Evolutionary conservation across 2,329 filamentous ascomycete genomes (phyloP), one percentile per base, ranked within the genome.

Genomic region (Rutstroemia sp.): DNA sequence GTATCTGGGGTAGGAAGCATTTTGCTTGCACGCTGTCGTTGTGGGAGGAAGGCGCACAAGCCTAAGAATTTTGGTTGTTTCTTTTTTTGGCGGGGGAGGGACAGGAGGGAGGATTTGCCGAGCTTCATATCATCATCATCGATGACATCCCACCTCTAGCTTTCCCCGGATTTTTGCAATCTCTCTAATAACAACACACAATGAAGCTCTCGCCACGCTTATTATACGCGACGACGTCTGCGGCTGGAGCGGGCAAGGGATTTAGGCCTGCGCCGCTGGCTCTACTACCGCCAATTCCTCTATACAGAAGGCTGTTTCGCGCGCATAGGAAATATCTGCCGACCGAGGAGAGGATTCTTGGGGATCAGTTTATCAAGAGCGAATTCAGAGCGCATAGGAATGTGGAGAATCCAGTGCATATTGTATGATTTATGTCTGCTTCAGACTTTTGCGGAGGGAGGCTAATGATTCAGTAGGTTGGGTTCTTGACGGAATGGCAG

Each of bases 1-100:
- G 94, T 99, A 57, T 89, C 89, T 14, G 94, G 94, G 1, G 94
- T 99, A 9, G 92, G 92, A 27, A 99, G 82, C 92, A 96, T 96
- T 27, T 38, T 46, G 27, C 19, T 17, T 17, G 30, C 12, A 38
- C 42, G 53, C 36, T n/a, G 9, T 34, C 42, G 34, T 16, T 34
- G 21, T 27, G 38, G 19, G 19, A n/a, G 27, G 38, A 56, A 56
- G n/a, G 54, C 54, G 19, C 17, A 38, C 49, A 51, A 60, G 51
- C 54, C 60, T 57, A 51, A 53, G 44, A 36, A 25, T 40, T 50
- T 46, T 17, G 17, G 19, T 49, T 23, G 16, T 21, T 45, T 25
- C 8, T 50, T 39, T 54, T 17, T 54, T 53, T 53, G 40, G 53
- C 47, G 47, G 47, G 53, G 38, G 25, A 55, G 17, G 46, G 21